Base-by-base conservation (phyloP, 192 early-diverging fungal genomes). In the Linnemannia zychae region DNA sequence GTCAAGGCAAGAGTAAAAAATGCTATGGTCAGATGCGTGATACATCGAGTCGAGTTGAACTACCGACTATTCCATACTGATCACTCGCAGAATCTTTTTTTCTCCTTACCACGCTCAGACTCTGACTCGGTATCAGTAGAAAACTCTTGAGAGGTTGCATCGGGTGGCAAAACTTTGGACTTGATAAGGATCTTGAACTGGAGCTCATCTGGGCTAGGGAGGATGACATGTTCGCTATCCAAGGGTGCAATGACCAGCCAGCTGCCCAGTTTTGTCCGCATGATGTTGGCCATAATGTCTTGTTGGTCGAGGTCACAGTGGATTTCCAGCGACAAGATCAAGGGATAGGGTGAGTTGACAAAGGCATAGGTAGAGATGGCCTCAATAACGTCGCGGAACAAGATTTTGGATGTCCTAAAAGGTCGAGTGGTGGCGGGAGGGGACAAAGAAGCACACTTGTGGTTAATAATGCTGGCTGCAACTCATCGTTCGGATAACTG, bases 281-380 rank as follows among this genome's bases (percentile, higher is more conserved):
- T 78, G 46, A 95, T 93, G 15, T 50, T 79, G 7, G 96, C 97
- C 94, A 97, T 95, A 18, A 87, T 82, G 22, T 82, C 91, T 79
- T 98, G 97, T 84, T 96, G 95, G 24, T 90, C 86, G 33, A 91
- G 75, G 40, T 90, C 90, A 80, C 97, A 98, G 84, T 96, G 95
- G 13, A 93, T 92, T 86, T 98, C 97, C 9, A 98, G 80, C 18
- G 95, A 96, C 68, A 98, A 78, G 67, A 96, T 96, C 28, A 97
- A 86, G 7, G 97, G 97, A 68, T 96, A 97, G 37, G 92, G 90
- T 18, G 95, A 93, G 13, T 91, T 91, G 12, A 92, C 93, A 87
- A 98, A 98, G 11, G 96, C 97, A 82, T 98, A 98, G 77, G 91
- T 93, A 16, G 88, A 88, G 40, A 98, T 97, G 4, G 94, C 96